Percentiles rank a stretch among this genome's conserved stretches.
Conservation (phyloP, 371 early-diverging fungal species). For the Umbelopsis sp. region DNA sequence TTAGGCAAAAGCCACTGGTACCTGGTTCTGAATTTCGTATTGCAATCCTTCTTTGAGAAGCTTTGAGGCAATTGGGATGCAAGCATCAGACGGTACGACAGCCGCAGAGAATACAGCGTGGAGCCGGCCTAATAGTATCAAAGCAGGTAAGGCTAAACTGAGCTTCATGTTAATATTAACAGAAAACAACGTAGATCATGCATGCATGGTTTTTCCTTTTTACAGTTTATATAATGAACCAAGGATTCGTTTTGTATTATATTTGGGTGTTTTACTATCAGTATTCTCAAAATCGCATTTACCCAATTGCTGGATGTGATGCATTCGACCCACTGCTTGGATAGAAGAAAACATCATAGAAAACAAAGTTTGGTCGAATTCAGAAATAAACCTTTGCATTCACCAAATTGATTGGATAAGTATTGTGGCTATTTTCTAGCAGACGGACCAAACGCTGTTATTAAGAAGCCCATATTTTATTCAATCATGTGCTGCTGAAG, state of each 20-base stretch:
- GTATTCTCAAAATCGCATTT: background rate
- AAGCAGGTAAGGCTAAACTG: background rate
- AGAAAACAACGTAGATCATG: background rate
- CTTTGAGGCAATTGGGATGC: background rate
- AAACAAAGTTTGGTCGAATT: too few relatives aligned
- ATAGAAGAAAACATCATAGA: too few relatives aligned
- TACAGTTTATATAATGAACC: too few relatives aligned
- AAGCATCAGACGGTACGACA: background rate
- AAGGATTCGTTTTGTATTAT: too few relatives aligned
- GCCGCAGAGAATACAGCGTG: background rate
- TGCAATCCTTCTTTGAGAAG: background rate
- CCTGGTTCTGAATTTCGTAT: background rate
- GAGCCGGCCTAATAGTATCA: background rate
- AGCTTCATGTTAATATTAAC: background rate
- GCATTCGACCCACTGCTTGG: too few relatives aligned
- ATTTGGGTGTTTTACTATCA: background rate
- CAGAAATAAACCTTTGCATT: background rate
- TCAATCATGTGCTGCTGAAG: too few relatives aligned
- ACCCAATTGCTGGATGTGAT: too few relatives aligned
- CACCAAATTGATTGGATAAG: too few relatives aligned
- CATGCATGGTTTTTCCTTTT: too few relatives aligned
- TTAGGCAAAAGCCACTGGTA: background rate
- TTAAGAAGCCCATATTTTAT: background rate
- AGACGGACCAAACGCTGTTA: too few relatives aligned
- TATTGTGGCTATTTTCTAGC: too few relatives aligned